Conservation (phyloP, 495 filamentous ascomycete species). For the Aspergillus ostianus region DNA sequence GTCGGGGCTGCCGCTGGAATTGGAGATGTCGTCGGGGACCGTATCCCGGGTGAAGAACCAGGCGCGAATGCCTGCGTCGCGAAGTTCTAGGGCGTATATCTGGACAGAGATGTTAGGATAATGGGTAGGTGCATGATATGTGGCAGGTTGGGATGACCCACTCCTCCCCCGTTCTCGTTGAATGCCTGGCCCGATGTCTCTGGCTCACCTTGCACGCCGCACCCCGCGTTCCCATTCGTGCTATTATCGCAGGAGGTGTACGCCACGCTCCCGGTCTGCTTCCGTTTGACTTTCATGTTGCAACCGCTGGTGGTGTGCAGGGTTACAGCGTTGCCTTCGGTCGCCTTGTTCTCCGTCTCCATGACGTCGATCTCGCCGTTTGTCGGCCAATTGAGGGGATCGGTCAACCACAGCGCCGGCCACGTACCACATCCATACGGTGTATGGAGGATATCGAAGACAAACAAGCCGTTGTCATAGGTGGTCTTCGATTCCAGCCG, state of each 20-base stretch:
- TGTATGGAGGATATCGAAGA: conserved; percentile 54
- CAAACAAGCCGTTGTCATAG: conserved; percentile 52
- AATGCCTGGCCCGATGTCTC: conserved; percentile 41
- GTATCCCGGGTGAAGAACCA: conserved; percentile 48
- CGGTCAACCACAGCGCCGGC: conserved; percentile 64
- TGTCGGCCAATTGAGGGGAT: conserved; percentile 56
- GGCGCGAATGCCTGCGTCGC: conserved; percentile 44
- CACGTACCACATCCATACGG: conserved; percentile 54
- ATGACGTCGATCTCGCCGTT: conserved; percentile 54
- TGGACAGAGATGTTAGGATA: conserved; percentile 9
- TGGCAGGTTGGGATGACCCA: conserved; percentile 17
- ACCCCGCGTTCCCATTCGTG: conserved; percentile 42
- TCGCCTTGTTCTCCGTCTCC: conserved; percentile 45
- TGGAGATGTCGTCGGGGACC: conserved; percentile 39
- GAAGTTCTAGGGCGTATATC: conserved; percentile 48
- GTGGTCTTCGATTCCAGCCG: conserved; percentile 51
- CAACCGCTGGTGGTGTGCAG: conserved; percentile 45
- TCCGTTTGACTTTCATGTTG: conserved; percentile 47
- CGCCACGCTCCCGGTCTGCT: conserved; percentile 32
- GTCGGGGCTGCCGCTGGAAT: conserved; percentile 31
- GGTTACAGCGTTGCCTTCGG: conserved; percentile 45
- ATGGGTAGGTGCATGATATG: neutral
- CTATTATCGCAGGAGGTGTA: conserved; percentile 36
- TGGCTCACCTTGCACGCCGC: conserved; percentile 36
- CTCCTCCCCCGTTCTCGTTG: conserved; percentile 48